Base-by-base conservation (phyloP, 176 grass and related monocot genomes). In the Tillandsia fasciculata region DNA sequence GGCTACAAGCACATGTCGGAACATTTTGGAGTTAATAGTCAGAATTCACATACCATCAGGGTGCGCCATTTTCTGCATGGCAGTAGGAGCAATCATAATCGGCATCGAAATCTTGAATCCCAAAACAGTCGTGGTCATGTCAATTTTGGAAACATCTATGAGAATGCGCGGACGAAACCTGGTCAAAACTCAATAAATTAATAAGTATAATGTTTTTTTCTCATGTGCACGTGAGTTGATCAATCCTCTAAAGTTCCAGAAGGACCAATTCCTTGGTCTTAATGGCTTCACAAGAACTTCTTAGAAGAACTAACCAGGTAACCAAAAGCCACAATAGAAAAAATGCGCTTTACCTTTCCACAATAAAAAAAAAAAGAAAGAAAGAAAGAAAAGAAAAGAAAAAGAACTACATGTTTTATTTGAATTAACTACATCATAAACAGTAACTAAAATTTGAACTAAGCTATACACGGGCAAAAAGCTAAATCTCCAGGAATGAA, bases 101-200 rank as follows among this genome's bases (percentile, higher is more conserved):
- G 93, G 89, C 93, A 97, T 97, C 12, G 93, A 97, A 51, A 97
- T 85, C 79, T 92, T 97, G 79, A 92, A 97, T 33, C 93, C 93
- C 48, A 97, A 79, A 51, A 97, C 65, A 27, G 89, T 97, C 69
- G 93, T 90, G 28, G 79, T 65, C 65, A 97, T 82, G 72, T 97
- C 93, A 27, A 97, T 97, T 77, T 61, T 97, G 50, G 93, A 90
- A n/a, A 97, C 93, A 10, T 97, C 93, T 6, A 97, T 97, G 49
- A 97, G 79, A 70, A 97, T 92, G 73, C 93, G 93, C 12, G 93
- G 93, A 26, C 93, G 93, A 66, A 97, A 97, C 86, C 93, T 97
- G 26, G 12, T 20, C 11, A 9, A 68, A 59, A 48, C 18, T 57
- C 26, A 13, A 76, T 15, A 15, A 52, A 69, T 53, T 12, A 76